A percentile compares a stretch with the other conserved stretches of the same genome.
These are phyloP conservation scores for Daphne laureola DNA, from an alignment of 441 rosid species.

Conservation along the genomic window DNA sequence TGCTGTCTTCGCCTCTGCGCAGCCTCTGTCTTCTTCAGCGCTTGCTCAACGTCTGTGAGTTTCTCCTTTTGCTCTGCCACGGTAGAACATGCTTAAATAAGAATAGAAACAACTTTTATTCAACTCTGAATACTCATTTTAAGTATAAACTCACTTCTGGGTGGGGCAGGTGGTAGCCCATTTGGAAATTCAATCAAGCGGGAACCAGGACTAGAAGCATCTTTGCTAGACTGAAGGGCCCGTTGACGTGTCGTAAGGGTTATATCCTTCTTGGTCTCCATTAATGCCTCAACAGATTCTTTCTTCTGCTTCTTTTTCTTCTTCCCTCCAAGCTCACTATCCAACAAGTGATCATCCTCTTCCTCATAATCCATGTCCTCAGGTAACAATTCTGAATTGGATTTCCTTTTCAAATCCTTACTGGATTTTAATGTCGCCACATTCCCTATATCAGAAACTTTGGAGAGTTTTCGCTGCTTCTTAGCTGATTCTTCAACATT, in stretches of 20 bases:
- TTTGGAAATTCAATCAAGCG: slow-evolving; percentile 73
- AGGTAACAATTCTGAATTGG: slow-evolving; percentile 28
- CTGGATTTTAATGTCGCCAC: slow-evolving; percentile 23
- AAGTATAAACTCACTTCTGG: slow-evolving; percentile 59
- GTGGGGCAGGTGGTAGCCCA: slow-evolving; percentile 87
- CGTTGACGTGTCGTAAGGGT: slow-evolving; percentile 84
- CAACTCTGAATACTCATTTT: not conserved
- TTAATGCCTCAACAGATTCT: slow-evolving; percentile 45
- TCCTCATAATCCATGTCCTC: slow-evolving; percentile 55
- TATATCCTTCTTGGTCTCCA: slow-evolving; percentile 56
- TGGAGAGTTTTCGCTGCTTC: slow-evolving; percentile 51
- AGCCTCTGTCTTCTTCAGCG: slow-evolving; percentile 81
- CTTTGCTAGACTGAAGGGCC: slow-evolving; percentile 80
- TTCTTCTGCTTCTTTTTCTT: slow-evolving; percentile 49
- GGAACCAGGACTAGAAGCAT: slow-evolving; percentile 40
- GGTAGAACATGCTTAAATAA: slow-evolving; percentile 8
- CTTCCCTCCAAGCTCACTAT: slow-evolving; percentile 40
- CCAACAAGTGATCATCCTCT: slow-evolving; percentile 45
- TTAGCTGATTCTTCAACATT: slow-evolving; percentile 46
- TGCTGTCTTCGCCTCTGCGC: slow-evolving; percentile 87
- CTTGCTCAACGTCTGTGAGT: slow-evolving; percentile 78
- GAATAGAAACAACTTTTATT: not conserved
- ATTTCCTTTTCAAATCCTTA: slow-evolving; percentile 51
- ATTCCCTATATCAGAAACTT: slow-evolving; percentile 36
- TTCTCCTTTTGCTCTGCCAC: slow-evolving; percentile 69